Evolutionary conservation across 2,329 filamentous ascomycete genomes (phyloP), one percentile per base, ranked within the genome.

Genomic region (Xylaria sp.): DNA sequence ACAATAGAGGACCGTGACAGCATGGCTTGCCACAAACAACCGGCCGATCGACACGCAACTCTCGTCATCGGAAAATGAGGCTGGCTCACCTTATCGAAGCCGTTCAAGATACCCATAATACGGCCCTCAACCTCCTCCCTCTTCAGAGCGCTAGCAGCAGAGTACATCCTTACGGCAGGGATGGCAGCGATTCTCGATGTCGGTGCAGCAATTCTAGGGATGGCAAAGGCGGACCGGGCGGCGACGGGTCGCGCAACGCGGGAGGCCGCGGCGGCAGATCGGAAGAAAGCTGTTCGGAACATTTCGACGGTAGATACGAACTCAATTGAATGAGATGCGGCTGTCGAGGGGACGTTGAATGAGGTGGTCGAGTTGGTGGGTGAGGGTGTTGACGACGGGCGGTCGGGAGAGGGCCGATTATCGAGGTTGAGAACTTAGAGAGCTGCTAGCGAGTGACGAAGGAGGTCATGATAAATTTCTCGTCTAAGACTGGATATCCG

Each of bases 81-180:
- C 75, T 59, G 65, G 73, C 76, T 76, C 63, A 94, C 93, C 92
- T 99, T 99, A 86, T 99, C 96, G 81, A 98, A 99, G 82, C 94
- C 95, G 85, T 94, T 92, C 83, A 99, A 83, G 78, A 99, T 86
- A 83, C 93, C 92, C 82, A 97, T 88, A 87, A 98, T 98, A 80
- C 95, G 90, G 70, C 93, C 93, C 85, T 97, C 91, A 67, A 97
- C 92, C 85, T 97, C 93, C 66, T 90, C 86, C 86, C 94, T 91
- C 78, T 89, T 87, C 73, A 98, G 88, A 75, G 91, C 90, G 72
- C 91, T 89, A 69, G 88, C 90, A 63, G 95, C 92, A 75, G 94
- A 93, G 86, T 99, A 99, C 86, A 90, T 92, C 84, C 96, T 88
- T 79, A 92, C 86, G 75, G 89, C 86, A 78, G 88, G 87, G 78